phyloP scores from a whole-genome alignment of 495 filamentous ascomycete genomes.

The Patellaria atrata region DNA sequence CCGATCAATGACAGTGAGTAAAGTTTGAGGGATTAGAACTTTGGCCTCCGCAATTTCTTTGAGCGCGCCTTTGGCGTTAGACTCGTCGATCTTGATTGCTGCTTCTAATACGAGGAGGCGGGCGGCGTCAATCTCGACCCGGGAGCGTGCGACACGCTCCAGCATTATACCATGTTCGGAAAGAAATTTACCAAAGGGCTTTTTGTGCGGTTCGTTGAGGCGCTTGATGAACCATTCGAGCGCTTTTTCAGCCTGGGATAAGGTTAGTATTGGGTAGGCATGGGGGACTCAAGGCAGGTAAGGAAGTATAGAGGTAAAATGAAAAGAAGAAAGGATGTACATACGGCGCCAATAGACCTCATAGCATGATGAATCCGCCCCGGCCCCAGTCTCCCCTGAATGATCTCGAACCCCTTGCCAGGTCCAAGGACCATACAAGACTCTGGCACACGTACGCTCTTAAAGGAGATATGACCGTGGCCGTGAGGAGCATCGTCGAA shows the following conservation, averaged over 20 bases:
- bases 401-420: slow-evolving; percentile 32
- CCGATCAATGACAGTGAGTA: slow-evolving; percentile 26
- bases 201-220: slow-evolving; percentile 29
- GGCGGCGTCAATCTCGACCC: slow-evolving; percentile 30
- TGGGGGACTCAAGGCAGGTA: too few species aligned
- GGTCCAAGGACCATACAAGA: slow-evolving; percentile 28
- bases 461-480: slow-evolving; percentile 31
- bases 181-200: slow-evolving; percentile 29
- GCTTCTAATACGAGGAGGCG: slow-evolving; percentile 29
- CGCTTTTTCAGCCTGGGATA: slow-evolving; percentile 28
- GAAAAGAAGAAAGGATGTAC: not conserved
- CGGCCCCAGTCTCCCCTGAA: slow-evolving; percentile 32
- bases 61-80: slow-evolving; percentile 29
- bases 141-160: slow-evolving; percentile 26
- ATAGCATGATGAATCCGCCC: slow-evolving; percentile 34
- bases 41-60: slow-evolving; percentile 33
- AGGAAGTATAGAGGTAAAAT: not conserved
- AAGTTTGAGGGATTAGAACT: slow-evolving; percentile 26
- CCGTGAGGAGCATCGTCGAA: slow-evolving; percentile 33
- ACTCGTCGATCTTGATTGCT: slow-evolving; percentile 30
- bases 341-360: slow-evolving; percentile 26
- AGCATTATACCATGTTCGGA: slow-evolving; percentile 31
- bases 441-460: slow-evolving; percentile 30
- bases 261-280: too few species aligned
- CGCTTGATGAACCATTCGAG: slow-evolving; percentile 30